phyloP scores from a whole-genome alignment of 2,329 filamentous ascomycete species.

The Ceratocystis albifundus region DNA sequence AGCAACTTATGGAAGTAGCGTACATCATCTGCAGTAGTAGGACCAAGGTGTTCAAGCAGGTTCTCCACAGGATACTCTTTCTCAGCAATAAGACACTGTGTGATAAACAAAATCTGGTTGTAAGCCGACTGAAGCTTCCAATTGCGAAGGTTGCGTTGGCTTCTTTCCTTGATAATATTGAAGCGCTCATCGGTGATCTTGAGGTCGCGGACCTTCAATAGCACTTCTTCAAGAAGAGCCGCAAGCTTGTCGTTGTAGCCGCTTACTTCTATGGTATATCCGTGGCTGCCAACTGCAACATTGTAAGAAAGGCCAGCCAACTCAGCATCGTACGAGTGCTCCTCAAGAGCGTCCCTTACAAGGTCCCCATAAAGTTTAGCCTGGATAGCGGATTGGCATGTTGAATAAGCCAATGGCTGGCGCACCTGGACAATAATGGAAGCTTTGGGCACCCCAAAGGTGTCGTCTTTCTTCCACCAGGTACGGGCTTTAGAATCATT shows the following conservation, averaged over 20 bases:
- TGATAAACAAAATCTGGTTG: slow-evolving; percentile 74
- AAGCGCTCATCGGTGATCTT: slow-evolving; percentile 80
- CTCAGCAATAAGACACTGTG: slow-evolving; percentile 66
- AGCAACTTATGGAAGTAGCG: slow-evolving; percentile 68
- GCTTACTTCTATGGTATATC: slow-evolving; percentile 65
- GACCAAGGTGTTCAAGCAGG: slow-evolving; percentile 61
- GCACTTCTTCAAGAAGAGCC: slow-evolving; percentile 79
- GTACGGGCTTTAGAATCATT: slow-evolving; percentile 70
- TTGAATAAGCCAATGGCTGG: slow-evolving; percentile 67
- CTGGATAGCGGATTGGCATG: slow-evolving; percentile 67
- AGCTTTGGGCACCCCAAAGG: slow-evolving; percentile 94
- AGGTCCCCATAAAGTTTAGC: slow-evolving; percentile 71
- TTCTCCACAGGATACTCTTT: slow-evolving; percentile 70
- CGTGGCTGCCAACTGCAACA: slow-evolving; percentile 59
- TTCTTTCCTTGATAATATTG: slow-evolving; percentile 76
- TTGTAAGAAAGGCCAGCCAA: slow-evolving; percentile 78
- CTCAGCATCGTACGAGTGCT: slow-evolving; percentile 94
- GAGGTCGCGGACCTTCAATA: slow-evolving; percentile 72
- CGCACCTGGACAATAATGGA: slow-evolving; percentile 71
- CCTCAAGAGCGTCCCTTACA: slow-evolving; percentile 75
- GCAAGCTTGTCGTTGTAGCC: slow-evolving; percentile 96
- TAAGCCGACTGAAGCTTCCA: slow-evolving; percentile 82
- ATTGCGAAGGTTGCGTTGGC: slow-evolving; percentile 68
- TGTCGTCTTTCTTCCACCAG: slow-evolving; percentile 98
- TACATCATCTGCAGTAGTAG: slow-evolving; percentile 62